Base-by-base conservation (phyloP, 176 grass and related monocot genomes). In the Aegilops longissima region DNA sequence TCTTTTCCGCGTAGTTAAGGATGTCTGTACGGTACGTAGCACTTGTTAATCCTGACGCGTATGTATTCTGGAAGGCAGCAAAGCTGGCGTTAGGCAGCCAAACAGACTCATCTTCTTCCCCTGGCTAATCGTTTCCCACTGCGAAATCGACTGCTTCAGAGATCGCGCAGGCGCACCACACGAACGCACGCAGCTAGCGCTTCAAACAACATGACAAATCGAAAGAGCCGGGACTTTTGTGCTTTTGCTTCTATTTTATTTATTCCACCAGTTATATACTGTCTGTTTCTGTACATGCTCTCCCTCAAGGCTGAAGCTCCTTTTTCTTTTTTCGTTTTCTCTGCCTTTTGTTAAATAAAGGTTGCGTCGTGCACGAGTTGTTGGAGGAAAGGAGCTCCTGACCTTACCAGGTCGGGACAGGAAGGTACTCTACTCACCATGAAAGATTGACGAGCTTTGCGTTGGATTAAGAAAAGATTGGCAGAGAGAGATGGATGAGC, bases 51-150 rank as follows among this genome's bases (percentile, higher is more conserved):
- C 24, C 9, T 29, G 30, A 24, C 59, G 64, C 24, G 73, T 14
- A 35, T 16, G 70, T 4, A 4, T 58, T 83, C 89, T 83, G 66
- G 78, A 90, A 63, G 66, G 78, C 86, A 52, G 74, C 80, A 27
- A 58, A 86, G 80, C 40, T 73, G 65, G 14, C 18, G 69, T 34
- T 42, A 14, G 29, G 40, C 78, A 76, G 34, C 58, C 63, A 70
- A 70, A 36, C 35, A 35, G 16, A 72, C 18, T 18, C 51, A 18
- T 21, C 40, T 0, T 77, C 71, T 86, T 77, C 63, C 82, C 7
- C 8, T n/a, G 6, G 42, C 71, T 24, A 21, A 85, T 65, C 76
- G 21, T 35, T 72, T 75, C 23, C 36, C 1, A 29, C 3, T 29
- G 40, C 5, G 20, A 45, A n/a, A 77, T 75, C 35, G 77, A 77